These are phyloP conservation scores for Triticum timopheevii DNA, from an alignment of 176 grass and related monocot species.

Conservation along the genomic window DNA sequence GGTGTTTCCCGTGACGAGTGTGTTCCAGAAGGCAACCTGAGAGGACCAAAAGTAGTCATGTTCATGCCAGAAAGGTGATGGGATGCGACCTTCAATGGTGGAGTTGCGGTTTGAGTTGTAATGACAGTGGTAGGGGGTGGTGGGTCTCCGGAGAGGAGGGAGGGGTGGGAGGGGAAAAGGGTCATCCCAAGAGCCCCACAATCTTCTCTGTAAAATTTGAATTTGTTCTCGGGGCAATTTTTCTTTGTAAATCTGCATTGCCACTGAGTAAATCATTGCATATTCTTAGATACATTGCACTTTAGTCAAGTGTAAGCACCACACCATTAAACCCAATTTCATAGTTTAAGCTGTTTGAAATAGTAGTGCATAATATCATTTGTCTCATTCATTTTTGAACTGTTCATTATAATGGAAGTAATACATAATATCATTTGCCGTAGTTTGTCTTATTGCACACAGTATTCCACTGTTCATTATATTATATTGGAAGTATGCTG, in stretches of 20 bases:
- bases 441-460: neutral
- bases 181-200: too few relatives aligned
- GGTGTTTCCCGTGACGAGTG: too few relatives aligned
- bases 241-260: neutral
- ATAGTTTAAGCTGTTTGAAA: neutral
- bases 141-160: too few relatives aligned
- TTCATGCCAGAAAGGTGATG: too few relatives aligned
- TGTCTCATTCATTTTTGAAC: neutral
- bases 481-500: slow-evolving; percentile 7
- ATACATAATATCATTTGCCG: neutral
- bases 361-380: neutral
- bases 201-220: too few relatives aligned
- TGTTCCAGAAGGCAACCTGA: too few relatives aligned
- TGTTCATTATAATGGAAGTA: slow-evolving; percentile 19
- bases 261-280: neutral
- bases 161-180: too few relatives aligned
- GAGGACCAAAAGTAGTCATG: too few relatives aligned
- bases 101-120: too few relatives aligned
- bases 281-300: neutral
- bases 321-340: neutral
- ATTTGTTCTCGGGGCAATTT: too few relatives aligned
- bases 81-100: too few relatives aligned
- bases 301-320: neutral
- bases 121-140: too few relatives aligned
- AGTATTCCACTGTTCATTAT: slow-evolving; percentile 13